Percentiles rank a stretch among this genome's conserved stretches.
Conservation (phyloP, 176 grass and related monocot species). For the Zoysia pacifica region DNA sequence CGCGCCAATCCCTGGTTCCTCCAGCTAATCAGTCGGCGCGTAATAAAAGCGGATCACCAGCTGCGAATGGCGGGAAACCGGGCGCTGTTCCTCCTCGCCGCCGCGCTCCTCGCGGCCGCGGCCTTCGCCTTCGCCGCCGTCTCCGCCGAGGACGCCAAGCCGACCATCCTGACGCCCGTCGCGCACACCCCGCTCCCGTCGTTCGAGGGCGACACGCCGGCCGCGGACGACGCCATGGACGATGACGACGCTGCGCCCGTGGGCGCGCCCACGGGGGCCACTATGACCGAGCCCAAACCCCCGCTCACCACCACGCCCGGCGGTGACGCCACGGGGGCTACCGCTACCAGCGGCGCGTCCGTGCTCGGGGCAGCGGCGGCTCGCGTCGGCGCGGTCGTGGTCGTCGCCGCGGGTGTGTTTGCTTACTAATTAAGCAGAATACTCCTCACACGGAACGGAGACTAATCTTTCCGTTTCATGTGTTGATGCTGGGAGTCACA, state of each 20-base stretch:
- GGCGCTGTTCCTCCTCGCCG: conserved; percentile 35
- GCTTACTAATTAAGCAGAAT: conserved; percentile 28
- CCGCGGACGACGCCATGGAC: conserved; percentile 33
- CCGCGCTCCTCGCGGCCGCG: conserved; percentile 24
- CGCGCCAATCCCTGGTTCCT: no score
- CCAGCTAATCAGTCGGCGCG: no score
- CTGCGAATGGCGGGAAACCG: conserved; percentile 37
- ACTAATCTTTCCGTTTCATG: neutral
- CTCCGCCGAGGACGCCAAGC: conserved; percentile 40
- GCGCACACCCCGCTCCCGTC: conserved; percentile 39
- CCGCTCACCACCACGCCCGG: conserved; percentile 26
- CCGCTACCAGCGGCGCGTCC: conserved; percentile 12
- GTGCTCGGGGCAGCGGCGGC: neutral
- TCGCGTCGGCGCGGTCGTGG: neutral
- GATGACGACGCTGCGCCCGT: conserved; percentile 43
- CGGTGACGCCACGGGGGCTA: neutral
- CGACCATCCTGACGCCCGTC: conserved; percentile 51
- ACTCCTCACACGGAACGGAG: no score
- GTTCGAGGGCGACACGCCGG: conserved; percentile 43
- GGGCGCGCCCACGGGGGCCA: conserved; percentile 32
- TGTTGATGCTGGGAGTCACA: neutral
- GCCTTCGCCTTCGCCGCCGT: conserved; percentile 1
- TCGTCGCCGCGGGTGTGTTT: neutral
- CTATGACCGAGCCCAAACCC: conserved; percentile 39
- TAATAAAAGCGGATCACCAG: neutral